phyloP scores from a whole-genome alignment of 2,329 filamentous ascomycete species.

The Fusarium irregulare region DNA sequence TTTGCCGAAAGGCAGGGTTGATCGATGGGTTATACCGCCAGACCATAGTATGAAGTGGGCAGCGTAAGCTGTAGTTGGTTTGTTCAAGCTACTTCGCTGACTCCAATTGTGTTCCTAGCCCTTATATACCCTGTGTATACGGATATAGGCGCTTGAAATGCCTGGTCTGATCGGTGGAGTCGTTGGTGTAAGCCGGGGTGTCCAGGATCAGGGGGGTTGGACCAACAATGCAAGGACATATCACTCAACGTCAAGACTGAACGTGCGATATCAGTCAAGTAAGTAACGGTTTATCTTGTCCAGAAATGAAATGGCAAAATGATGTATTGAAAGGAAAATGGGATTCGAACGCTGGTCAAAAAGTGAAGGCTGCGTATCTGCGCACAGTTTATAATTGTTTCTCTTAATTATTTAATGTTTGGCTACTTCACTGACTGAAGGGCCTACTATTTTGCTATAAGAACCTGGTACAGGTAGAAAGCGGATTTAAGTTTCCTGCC shows the following conservation, averaged over 20 bases:
- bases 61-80: background rate
- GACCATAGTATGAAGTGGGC: background rate
- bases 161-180: background rate
- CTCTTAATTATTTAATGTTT: too few species aligned
- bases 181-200: too few species aligned
- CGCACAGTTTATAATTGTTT: too few species aligned
- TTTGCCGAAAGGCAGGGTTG: too few species aligned
- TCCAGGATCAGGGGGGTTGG: too few species aligned
- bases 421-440: too few species aligned
- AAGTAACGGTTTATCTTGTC: accelerated
- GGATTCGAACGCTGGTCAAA: background rate
- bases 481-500: too few species aligned
- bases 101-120: too few species aligned
- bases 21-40: background rate
- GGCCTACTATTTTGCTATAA: too few species aligned
- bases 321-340: background rate
- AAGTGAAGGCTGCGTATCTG: background rate
- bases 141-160: too few species aligned
- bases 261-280: background rate
- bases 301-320: background rate
- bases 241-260: background rate
- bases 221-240: background rate
- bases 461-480: too few species aligned
- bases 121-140: too few species aligned
- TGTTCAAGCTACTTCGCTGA: constrained; percentile 11